These are phyloP conservation scores for Sphagnurus paluster DNA, from an alignment of 1,284 basidiomycete species.

Conservation along the genomic window DNA sequence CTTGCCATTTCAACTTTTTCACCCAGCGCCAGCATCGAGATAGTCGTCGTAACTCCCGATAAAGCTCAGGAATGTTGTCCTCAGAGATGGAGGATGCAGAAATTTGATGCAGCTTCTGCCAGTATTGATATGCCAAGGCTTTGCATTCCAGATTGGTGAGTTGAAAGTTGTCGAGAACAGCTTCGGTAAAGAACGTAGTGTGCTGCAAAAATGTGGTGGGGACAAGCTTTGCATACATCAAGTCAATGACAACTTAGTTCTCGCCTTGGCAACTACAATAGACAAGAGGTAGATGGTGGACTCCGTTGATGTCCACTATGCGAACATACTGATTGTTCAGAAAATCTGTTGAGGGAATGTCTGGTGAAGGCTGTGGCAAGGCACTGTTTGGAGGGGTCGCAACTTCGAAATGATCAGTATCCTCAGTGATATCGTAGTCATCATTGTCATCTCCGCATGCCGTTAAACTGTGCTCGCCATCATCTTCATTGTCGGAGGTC, in stretches of 20 bases:
- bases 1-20: conserved; percentile 6
- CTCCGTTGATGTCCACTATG: not conserved
- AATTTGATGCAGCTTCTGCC: conserved; percentile 5
- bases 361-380: too few species aligned
- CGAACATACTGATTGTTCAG: not conserved
- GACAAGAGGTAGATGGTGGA: not conserved
- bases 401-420: too few species aligned
- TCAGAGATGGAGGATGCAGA: conserved; percentile 10
- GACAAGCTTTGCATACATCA: conserved; percentile 8
- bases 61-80: conserved; percentile 1
- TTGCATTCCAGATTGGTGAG: conserved; percentile 15
- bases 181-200: conserved; percentile 11
- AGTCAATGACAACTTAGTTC: not conserved
- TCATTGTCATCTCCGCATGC: too few species aligned
- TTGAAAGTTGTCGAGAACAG: conserved; percentile 10
- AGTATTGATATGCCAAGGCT: conserved; percentile 11
- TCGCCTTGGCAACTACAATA: not conserved
- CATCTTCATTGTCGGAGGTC: too few species aligned
- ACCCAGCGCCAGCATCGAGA: conserved; percentile 9
- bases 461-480: too few species aligned
- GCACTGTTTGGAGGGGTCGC: too few species aligned
- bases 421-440: too few species aligned
- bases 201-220: conserved; percentile 5
- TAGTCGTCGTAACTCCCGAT: not conserved
- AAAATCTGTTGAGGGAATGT: too few species aligned